These are phyloP conservation scores for Ophiostoma quercus DNA, from an alignment of 2,329 filamentous ascomycete species.

Conservation along the genomic window DNA sequence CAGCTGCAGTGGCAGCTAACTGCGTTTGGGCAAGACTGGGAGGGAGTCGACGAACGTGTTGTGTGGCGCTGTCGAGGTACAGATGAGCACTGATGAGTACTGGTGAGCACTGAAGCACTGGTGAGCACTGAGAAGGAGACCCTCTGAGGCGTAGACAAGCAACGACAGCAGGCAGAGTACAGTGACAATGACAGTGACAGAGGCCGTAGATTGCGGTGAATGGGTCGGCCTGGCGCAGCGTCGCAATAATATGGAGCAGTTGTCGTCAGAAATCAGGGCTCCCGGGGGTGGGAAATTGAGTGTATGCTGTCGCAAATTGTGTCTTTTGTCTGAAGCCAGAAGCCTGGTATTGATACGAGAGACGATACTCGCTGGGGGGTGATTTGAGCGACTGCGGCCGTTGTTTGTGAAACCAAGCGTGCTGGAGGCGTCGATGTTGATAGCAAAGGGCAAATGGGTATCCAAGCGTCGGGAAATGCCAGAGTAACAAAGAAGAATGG, in stretches of 20 bases:
- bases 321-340: background rate
- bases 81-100: background rate
- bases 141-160: background rate
- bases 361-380: slow-evolving; percentile 1
- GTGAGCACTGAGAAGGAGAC: background rate
- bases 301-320: slow-evolving; percentile 13
- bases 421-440: background rate
- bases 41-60: background rate
- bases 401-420: slow-evolving; percentile 1
- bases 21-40: slow-evolving; percentile 23
- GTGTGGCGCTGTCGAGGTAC: no score
- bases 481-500: background rate
- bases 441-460: background rate
- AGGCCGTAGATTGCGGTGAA: background rate
- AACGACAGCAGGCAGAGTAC: background rate
- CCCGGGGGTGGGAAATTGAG: slow-evolving; percentile 12
- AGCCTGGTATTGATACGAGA: background rate
- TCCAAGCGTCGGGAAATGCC: background rate
- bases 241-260: slow-evolving; percentile 15
- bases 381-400: background rate
- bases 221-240: background rate
- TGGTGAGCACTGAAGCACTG: background rate
- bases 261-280: slow-evolving; percentile 11
- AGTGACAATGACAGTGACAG: background rate
- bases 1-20: slow-evolving; percentile 26